Evolutionary conservation across 495 filamentous ascomycete genomes (phyloP).

Genomic region (Aspergillus olivimuriae): DNA sequence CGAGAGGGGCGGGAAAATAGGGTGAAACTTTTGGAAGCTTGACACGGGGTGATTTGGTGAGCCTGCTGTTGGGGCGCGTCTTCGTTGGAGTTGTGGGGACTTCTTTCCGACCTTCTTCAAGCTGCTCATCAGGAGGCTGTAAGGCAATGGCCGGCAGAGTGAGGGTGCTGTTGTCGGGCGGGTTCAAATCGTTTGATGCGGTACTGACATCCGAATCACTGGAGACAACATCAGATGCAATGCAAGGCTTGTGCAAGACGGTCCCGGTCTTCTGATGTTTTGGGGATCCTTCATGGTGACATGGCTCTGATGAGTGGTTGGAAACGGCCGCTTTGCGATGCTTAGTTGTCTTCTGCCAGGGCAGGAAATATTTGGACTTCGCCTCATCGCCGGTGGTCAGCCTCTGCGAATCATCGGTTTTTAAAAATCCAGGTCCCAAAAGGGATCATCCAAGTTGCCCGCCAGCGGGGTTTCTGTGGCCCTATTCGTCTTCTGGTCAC

Average conservation of each 20-base stretch:
- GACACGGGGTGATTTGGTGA: conserved; percentile 10
- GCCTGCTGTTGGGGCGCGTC: neutral
- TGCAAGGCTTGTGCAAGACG: conserved; percentile 10
- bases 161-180: conserved; percentile 6
- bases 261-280: conserved; percentile 9
- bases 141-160: neutral
- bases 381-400: conserved; percentile 37
- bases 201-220: conserved; percentile 32
- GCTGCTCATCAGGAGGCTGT: no score
- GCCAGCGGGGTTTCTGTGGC: neutral
- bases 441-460: neutral
- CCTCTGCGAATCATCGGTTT: conserved; percentile 33
- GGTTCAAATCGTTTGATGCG: conserved; percentile 21
- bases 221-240: conserved; percentile 17
- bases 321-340: neutral
- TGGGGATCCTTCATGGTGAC: neutral
- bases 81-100: conserved; percentile 3
- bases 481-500: neutral
- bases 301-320: no score
- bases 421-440: conserved; percentile 35
- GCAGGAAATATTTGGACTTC: conserved; percentile 35
- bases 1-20: conserved; percentile 37
- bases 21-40: conserved; percentile 36
- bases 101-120: no score
- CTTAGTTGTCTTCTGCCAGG: neutral